Evolutionary conservation across 2,329 filamentous ascomycete species (phyloP).

Genomic region (Exophiala spinifera): DNA sequence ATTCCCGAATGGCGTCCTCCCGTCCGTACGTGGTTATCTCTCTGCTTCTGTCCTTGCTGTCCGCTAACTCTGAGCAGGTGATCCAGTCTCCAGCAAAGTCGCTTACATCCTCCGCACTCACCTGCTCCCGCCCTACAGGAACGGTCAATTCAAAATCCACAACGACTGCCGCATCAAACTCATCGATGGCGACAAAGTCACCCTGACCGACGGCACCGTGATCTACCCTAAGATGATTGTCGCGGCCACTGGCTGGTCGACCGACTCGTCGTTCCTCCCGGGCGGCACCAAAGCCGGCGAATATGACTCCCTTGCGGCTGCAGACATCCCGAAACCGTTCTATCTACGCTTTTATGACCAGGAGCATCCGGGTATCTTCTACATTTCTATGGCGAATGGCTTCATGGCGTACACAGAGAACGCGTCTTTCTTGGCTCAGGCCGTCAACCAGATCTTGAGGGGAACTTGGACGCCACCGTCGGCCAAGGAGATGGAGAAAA

Average conservation of each 20-base stretch:
- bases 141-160: conserved; percentile 8
- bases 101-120: conserved; percentile 12
- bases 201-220: conserved; percentile 5
- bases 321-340: not conserved
- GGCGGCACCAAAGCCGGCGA: conserved; percentile 4
- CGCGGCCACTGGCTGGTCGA: conserved; percentile 7
- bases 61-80: not conserved
- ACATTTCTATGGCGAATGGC: conserved; percentile 8
- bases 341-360: conserved; percentile 8
- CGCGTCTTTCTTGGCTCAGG: conserved; percentile 8
- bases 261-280: conserved; percentile 10
- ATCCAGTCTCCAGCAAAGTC: conserved; percentile 6
- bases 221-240: conserved; percentile 2
- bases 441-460: conserved; percentile 8
- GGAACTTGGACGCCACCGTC: conserved; percentile 7
- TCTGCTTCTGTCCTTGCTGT: too few species aligned
- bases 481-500: conserved; percentile 5
- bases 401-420: conserved; percentile 13
- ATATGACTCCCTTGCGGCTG: conserved; percentile 3
- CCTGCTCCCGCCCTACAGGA: conserved; percentile 4
- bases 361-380: conserved; percentile 6
- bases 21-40: not conserved
- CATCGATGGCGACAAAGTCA: conserved; percentile 5
- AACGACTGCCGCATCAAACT: conserved; percentile 4
- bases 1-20: conserved; percentile 5